A percentile compares a stretch with the other conserved stretches of the same genome.
phyloP scores from a whole-genome alignment of 2,329 filamentous ascomycete genomes.

The Rhynchosporium graminicola region DNA sequence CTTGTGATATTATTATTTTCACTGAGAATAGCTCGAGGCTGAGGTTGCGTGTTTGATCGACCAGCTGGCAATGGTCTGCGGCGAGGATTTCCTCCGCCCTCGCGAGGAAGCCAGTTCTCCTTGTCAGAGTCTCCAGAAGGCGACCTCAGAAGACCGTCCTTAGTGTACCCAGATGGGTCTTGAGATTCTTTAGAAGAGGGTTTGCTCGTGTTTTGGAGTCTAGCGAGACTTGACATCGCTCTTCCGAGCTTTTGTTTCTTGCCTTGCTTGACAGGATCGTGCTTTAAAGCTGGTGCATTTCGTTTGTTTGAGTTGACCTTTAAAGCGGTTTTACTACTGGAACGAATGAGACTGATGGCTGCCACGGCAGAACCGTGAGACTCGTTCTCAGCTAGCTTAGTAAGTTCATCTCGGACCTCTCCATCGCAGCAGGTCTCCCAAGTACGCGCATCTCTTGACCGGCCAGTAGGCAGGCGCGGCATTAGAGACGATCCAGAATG shows the following conservation, averaged over 20 bases:
- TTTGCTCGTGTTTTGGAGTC: constrained; percentile 52
- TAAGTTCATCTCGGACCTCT: constrained; percentile 75
- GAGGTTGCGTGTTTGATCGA: constrained; percentile 28
- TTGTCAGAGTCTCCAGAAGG: constrained; percentile 82
- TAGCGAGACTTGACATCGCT: constrained; percentile 61
- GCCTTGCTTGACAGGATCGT: constrained; percentile 37
- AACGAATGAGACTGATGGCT: constrained; percentile 78
- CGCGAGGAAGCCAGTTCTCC: constrained; percentile 77
- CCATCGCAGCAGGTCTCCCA: constrained; percentile 86
- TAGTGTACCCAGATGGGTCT: constrained; percentile 34
- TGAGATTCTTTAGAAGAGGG: constrained; percentile 27
- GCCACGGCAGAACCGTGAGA: constrained; percentile 76
- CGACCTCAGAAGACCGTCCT: constrained; percentile 46
- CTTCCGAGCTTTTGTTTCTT: constrained; percentile 67
- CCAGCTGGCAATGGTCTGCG: constrained; percentile 38
- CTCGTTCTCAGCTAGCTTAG: constrained; percentile 78
- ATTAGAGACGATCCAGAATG: constrained; percentile 39
- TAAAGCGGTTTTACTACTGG: constrained; percentile 58
- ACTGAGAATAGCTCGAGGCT: constrained; percentile 34
- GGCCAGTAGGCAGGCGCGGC: constrained; percentile 62
- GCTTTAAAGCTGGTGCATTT: constrained; percentile 52
- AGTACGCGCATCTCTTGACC: constrained; percentile 82
- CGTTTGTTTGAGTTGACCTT: constrained; percentile 64
- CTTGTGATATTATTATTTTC: constrained; percentile 33
- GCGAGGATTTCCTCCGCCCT: constrained; percentile 46